Base-by-base conservation (phyloP, 345 rosid genomes). In the Aquilaria yunnanensis region DNA sequence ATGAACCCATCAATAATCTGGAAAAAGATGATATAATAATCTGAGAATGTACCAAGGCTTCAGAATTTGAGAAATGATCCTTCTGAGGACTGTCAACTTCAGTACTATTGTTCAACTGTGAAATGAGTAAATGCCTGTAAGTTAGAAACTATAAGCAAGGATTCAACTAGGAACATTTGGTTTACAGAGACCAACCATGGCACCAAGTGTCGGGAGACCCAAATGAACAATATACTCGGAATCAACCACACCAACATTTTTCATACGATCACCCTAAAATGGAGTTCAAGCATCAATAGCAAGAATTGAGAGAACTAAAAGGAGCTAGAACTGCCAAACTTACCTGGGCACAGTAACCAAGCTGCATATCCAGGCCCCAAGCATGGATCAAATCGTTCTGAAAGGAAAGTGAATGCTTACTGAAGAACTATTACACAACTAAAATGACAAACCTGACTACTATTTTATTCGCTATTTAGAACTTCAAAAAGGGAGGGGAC, bases 311-410 rank as follows among this genome's bases (percentile, higher is more conserved):
- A 33, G 61, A 67, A 63, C 46, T 23, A 54, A 34, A 61, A 31
- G 30, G 31, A 31, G 10, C 48, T 23, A 31, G 51, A 51, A 32
- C 53, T 48, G 6, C 2, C 50, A 68, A 70, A 66, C 72, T 68
- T 76, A 89, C 98, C 68, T 88, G 96, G 51, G 96, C 92, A 59
- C 98, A 93, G 69, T 90, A 90, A 33, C 98, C 97, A 3, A 90
- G 97, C 70, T 81, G 87, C 70, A 62, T 72, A 74, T 93, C 98
- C 37, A 93, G 72, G 57, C 98, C 98, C 98, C 98, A 93, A 0
- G 96, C 94, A 33, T 93, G 97, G 70, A 90, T 86, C 82, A 93
- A 78, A 76, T 90, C 96, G 67, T 89, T 93, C 97, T 93, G 83
- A 33, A 68, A 10, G 49, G 33, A 46, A 45, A 30, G 43, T 72